Evolutionary conservation across 257 asterid genomes (phyloP).

Genomic region (Nicotiana paniculata): DNA sequence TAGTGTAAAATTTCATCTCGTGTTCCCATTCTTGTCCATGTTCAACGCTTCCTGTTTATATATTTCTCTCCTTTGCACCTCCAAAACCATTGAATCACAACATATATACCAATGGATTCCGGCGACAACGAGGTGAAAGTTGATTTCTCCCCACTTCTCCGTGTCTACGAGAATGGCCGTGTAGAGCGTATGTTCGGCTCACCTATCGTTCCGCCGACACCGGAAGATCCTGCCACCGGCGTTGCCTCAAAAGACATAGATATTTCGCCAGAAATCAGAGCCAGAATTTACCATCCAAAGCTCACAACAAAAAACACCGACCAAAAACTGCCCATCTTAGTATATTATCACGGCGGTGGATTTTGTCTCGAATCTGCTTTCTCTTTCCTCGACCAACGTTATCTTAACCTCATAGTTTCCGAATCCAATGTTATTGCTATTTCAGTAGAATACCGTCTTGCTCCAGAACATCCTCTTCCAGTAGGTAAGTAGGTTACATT

Average conservation of each 20-base stretch:
- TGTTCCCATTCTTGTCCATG: neutral
- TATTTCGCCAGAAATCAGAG: slow-evolving; percentile 22
- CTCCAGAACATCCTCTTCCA: neutral
- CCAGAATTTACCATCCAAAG: slow-evolving; percentile 28
- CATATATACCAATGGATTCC: slow-evolving; percentile 4
- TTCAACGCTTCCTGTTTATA: neutral
- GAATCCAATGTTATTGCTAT: slow-evolving; percentile 10
- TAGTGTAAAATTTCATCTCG: neutral
- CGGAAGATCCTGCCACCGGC: slow-evolving; percentile 12
- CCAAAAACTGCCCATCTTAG: slow-evolving; percentile 26
- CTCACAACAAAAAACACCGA: neutral
- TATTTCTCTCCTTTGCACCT: neutral
- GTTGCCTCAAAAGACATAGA: slow-evolving; percentile 29
- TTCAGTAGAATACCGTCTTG: slow-evolving; percentile 27
- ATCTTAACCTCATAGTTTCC: slow-evolving; percentile 2
- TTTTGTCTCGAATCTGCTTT: slow-evolving; percentile 30
- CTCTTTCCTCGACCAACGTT: slow-evolving; percentile 18
- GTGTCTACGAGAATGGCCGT: slow-evolving; percentile 25
- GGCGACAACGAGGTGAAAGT: neutral
- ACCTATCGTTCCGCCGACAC: slow-evolving; percentile 19
- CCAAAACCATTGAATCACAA: neutral
- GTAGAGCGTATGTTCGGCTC: slow-evolving; percentile 21
- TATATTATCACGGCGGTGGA: slow-evolving; percentile 24
- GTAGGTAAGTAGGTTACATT: neutral
- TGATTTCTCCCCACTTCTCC: slow-evolving; percentile 16